phyloP scores from a whole-genome alignment of 768 basidiomycete species.

The Kwoniella pini region DNA sequence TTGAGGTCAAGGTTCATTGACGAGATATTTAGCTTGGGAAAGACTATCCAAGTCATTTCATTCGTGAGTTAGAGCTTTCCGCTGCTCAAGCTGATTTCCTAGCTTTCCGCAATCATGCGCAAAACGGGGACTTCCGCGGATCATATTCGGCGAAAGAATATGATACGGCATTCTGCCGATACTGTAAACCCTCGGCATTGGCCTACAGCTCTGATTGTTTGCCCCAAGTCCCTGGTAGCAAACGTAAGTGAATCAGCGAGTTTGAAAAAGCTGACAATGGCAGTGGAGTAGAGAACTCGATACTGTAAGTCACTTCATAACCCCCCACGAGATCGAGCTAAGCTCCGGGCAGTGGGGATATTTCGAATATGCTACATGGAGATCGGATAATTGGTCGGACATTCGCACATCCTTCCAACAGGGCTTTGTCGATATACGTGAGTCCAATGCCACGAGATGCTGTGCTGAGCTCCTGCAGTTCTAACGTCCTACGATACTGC shows the following conservation, averaged over 20 bases:
- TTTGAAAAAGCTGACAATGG: neutral
- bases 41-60: conserved; percentile 77
- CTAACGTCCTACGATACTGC: conserved; percentile 79
- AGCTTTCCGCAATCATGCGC: conserved; percentile 84
- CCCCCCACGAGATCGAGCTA: neutral
- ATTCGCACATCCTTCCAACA: conserved; percentile 72
- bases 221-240: conserved; percentile 75
- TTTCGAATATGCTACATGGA: conserved; percentile 78
- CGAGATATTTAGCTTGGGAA: conserved; percentile 60
- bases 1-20: conserved; percentile 1
- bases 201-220: conserved; percentile 66
- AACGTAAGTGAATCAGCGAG: conserved; percentile 58
- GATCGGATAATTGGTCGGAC: conserved; percentile 61
- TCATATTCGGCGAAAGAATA: conserved; percentile 64
- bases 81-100: conserved; percentile 54
- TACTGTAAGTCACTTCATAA: conserved; percentile 60
- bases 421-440: conserved; percentile 81
- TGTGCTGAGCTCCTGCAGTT: conserved; percentile 58
- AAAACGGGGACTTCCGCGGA: conserved; percentile 71
- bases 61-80: conserved; percentile 34
- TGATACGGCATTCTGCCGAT: conserved; percentile 61
- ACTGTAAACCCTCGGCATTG: conserved; percentile 34
- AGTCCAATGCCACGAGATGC: neutral
- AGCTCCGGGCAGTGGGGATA: conserved; percentile 75
- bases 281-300: conserved; percentile 83